phyloP scores from a whole-genome alignment of 768 basidiomycete species.

The Auriculariales sp. region DNA sequence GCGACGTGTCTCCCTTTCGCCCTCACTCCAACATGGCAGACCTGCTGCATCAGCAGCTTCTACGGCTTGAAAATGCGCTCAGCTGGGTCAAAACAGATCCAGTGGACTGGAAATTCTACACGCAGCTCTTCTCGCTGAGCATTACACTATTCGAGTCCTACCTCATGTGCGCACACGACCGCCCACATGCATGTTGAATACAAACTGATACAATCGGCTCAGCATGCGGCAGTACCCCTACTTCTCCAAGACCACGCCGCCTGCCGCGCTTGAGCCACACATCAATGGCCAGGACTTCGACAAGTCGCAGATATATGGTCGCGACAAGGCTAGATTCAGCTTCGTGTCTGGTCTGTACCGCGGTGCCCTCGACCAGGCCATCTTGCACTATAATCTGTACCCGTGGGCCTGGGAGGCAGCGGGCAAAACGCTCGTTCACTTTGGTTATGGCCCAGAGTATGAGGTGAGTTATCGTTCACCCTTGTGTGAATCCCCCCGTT shows the following conservation, averaged over 20 bases:
- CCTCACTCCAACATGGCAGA: slow-evolving; percentile 41
- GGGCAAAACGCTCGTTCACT: slow-evolving; percentile 30
- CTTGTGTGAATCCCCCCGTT: background rate
- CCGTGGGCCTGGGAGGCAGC: slow-evolving; percentile 69
- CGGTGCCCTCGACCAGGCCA: slow-evolving; percentile 49
- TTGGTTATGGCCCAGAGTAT: slow-evolving; percentile 57
- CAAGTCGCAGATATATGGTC: slow-evolving; percentile 86
- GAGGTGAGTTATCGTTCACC: slow-evolving; percentile 36
- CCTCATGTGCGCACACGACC: slow-evolving; percentile 64
- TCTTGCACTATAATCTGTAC: slow-evolving; percentile 68
- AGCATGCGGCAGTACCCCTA: slow-evolving; percentile 73
- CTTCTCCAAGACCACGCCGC: slow-evolving; percentile 63
- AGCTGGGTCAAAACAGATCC: slow-evolving; percentile 59
- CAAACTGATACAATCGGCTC: background rate
- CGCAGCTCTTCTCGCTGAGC: slow-evolving; percentile 63
- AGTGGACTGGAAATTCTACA: slow-evolving; percentile 70
- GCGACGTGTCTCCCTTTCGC: slow-evolving; percentile 1
- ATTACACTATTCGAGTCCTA: slow-evolving; percentile 80
- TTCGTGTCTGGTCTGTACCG: slow-evolving; percentile 61
- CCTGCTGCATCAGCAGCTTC: slow-evolving; percentile 42
- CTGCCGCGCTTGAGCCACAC: slow-evolving; percentile 51
- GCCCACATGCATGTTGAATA: background rate
- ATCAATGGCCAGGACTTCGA: slow-evolving; percentile 59
- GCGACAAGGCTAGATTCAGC: slow-evolving; percentile 77
- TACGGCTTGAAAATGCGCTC: slow-evolving; percentile 41